Conservation (phyloP, 2,329 filamentous ascomycete genomes). For the Exophiala sp. region DNA sequence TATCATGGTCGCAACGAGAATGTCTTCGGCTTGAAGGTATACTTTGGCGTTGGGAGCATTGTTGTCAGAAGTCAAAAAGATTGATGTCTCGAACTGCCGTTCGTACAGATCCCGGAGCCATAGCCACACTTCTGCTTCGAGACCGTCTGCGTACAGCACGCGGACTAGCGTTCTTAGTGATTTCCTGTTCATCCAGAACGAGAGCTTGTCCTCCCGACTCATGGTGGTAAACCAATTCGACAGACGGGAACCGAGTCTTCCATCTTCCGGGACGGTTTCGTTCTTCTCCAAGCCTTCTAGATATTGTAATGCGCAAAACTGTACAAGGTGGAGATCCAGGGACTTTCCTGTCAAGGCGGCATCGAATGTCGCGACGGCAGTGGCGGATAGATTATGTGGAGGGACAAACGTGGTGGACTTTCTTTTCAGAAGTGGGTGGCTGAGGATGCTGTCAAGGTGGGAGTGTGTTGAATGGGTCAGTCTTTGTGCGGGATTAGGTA, state of each 20-base stretch:
- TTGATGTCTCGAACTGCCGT: constrained; percentile 11
- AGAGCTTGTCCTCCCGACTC: constrained; percentile 11
- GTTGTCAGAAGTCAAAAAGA: constrained; percentile 1
- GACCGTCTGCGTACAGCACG: constrained; percentile 21
- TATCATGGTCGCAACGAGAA: constrained; percentile 25
- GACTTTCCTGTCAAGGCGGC: constrained; percentile 14
- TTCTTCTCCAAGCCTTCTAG: constrained; percentile 16
- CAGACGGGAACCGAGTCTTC: constrained; percentile 17
- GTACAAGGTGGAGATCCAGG: constrained; percentile 14
- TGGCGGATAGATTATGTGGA: constrained; percentile 9
- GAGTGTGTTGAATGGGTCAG: constrained; percentile 18
- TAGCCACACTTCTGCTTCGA: constrained; percentile 28
- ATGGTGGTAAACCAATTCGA: constrained; percentile 23
- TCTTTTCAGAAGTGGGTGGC: constrained; percentile 23
- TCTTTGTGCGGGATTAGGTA: constrained; percentile 20
- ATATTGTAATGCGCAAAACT: constrained; percentile 16
- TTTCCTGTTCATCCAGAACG: constrained; percentile 17
- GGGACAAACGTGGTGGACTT: constrained; percentile 6
- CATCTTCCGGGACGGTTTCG: constrained; percentile 3
- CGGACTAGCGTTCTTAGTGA: constrained; percentile 9
- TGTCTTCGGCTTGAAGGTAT: constrained; percentile 23
- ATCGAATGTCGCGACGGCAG: constrained; percentile 23
- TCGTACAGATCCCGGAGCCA: constrained; percentile 26
- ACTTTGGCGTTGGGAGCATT: constrained; percentile 2
- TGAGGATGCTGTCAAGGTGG: constrained; percentile 25